Conservation (phyloP, 2,329 filamentous ascomycete genomes). For the Penicillium sp. region DNA sequence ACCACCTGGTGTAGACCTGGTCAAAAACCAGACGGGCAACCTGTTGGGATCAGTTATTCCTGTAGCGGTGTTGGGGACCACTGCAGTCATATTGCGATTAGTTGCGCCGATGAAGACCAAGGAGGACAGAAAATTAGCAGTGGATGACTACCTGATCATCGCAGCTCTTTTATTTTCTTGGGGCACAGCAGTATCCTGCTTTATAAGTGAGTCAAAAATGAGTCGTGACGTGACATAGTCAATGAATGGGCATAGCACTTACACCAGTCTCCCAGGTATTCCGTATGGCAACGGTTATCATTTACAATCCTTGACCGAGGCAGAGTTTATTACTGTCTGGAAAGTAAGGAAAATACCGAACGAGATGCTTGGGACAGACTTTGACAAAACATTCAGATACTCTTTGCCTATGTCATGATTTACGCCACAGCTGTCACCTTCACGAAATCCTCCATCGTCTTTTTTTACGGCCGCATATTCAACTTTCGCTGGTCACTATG, state of each 20-base stretch:
- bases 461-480: neutral
- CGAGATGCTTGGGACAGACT: too few relatives aligned
- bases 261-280: neutral
- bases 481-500: neutral
- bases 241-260: neutral
- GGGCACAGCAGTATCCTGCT: neutral
- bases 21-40: neutral
- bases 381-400: neutral
- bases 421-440: neutral
- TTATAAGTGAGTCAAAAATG: neutral
- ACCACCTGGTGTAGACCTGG: neutral
- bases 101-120: neutral
- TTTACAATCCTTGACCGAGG: neutral
- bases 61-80: neutral
- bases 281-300: neutral
- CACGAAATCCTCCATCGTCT: neutral
- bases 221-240: neutral
- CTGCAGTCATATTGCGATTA: neutral
- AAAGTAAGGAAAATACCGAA: neutral
- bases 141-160: neutral
- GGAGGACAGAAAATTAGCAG: neutral
- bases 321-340: neutral
- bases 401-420: neutral
- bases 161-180: neutral
- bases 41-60: neutral